Percentiles rank a stretch among this genome's conserved stretches.
These are phyloP conservation scores for Cnidoscolus chayamansa DNA, from an alignment of 441 rosid genomes.

Conservation along the genomic window DNA sequence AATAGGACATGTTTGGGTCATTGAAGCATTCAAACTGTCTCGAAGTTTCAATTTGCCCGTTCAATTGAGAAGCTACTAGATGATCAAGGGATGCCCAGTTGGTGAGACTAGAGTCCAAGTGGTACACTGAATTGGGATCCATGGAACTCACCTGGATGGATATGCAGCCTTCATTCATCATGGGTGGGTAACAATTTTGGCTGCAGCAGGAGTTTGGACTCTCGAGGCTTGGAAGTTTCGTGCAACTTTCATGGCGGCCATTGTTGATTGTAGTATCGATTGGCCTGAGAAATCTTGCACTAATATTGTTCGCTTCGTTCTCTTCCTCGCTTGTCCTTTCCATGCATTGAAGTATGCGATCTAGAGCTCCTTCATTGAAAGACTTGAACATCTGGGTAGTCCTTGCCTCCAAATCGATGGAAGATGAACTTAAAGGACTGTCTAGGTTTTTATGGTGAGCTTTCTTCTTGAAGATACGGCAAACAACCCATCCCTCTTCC, in stretches of 20 bases:
- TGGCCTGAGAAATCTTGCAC: slow-evolving; percentile 19
- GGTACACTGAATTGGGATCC: slow-evolving; percentile 20
- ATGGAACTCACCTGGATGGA: slow-evolving; percentile 30
- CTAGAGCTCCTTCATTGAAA: slow-evolving; percentile 42
- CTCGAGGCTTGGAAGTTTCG: slow-evolving; percentile 65
- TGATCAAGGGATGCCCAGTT: slow-evolving; percentile 75
- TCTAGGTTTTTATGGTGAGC: slow-evolving; percentile 65
- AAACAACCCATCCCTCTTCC: slow-evolving; percentile 90
- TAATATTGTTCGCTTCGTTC: slow-evolving; percentile 25
- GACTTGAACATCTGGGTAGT: slow-evolving; percentile 21
- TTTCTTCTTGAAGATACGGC: slow-evolving; percentile 80
- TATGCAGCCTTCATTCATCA: slow-evolving; percentile 20
- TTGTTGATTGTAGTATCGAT: slow-evolving; percentile 21
- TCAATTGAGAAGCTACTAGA: slow-evolving; percentile 80
- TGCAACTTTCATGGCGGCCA: slow-evolving; percentile 38
- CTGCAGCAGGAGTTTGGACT: slow-evolving; percentile 33
- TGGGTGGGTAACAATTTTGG: slow-evolving; percentile 22
- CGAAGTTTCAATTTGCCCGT: slow-evolving; percentile 52
- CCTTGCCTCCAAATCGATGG: slow-evolving; percentile 26
- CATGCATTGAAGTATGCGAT: slow-evolving; percentile 55
- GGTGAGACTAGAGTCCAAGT: slow-evolving; percentile 33
- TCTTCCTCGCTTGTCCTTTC: slow-evolving; percentile 55
- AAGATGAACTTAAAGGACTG: slow-evolving; percentile 38
- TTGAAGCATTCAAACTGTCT: slow-evolving; percentile 41
- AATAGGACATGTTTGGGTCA: slow-evolving; percentile 31